Conservation (phyloP, 768 basidiomycete genomes). For the Cystobasidium ongulense region DNA sequence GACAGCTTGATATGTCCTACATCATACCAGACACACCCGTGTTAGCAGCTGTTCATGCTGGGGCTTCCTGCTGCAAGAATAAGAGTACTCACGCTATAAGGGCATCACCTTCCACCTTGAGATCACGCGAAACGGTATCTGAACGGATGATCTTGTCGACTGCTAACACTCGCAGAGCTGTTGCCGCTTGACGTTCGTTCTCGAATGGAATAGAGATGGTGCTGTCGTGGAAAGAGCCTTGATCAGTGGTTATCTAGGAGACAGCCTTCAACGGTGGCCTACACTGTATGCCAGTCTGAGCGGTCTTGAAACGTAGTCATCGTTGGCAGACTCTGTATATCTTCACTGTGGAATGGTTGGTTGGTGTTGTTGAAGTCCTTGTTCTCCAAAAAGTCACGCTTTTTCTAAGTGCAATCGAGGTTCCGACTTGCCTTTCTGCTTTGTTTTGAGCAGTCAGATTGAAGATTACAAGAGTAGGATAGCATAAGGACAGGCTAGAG, state of each 20-base stretch:
- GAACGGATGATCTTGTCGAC: slow-evolving; percentile 29
- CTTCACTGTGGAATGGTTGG: too few relatives aligned
- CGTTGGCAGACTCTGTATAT: background rate
- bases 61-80: too few relatives aligned
- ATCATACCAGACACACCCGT: background rate
- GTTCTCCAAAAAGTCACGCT: background rate
- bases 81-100: slow-evolving; percentile 2
- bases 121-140: background rate
- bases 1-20: slow-evolving; percentile 25
- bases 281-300: slow-evolving; percentile 28
- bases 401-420: background rate
- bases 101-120: background rate
- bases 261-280: background rate
- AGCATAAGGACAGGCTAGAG: background rate
- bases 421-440: background rate
- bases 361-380: too few relatives aligned
- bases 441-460: background rate
- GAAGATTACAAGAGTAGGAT: background rate
- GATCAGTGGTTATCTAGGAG: background rate
- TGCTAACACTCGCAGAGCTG: slow-evolving; percentile 14
- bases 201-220: slow-evolving; percentile 28
- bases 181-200: slow-evolving; percentile 1
- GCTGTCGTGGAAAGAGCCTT: background rate
- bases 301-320: background rate
- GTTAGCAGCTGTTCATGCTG: background rate